A percentile compares a stretch with the other conserved stretches of the same genome.
Conservation (phyloP, 2,329 filamentous ascomycete genomes). For the Fusarium papillatum region DNA sequence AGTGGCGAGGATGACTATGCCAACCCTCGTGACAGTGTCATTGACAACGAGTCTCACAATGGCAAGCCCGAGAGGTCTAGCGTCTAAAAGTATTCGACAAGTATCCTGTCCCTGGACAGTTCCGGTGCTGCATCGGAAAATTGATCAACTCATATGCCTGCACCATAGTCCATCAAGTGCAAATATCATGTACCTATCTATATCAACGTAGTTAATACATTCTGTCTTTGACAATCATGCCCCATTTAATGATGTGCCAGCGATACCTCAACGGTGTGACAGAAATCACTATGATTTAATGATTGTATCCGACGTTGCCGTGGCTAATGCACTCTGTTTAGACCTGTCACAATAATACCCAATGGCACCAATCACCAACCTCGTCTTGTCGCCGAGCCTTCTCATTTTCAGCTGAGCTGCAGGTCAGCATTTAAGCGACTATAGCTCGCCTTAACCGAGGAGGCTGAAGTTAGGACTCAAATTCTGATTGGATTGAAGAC, state of each 20-base stretch:
- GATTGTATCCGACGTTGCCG: no score
- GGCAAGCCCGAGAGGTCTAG: slow-evolving; percentile 32
- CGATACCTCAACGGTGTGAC: no score
- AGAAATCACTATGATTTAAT: not conserved
- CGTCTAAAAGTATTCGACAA: slow-evolving; percentile 24
- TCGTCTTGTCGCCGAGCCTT: no score
- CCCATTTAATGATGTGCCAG: not conserved
- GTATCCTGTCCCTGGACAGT: not conserved
- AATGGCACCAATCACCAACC: no score
- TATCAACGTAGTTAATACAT: not conserved
- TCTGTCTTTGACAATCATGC: not conserved
- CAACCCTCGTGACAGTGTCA: not conserved
- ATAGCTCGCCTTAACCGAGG: no score
- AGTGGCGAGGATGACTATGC: slow-evolving; percentile 52
- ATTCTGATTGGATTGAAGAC: no score
- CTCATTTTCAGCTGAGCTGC: no score
- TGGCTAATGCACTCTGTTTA: no score
- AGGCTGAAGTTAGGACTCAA: no score
- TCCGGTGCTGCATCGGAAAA: not conserved
- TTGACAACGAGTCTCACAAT: slow-evolving; percentile 26
- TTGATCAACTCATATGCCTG: not conserved
- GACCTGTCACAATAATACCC: no score
- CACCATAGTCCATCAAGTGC: not conserved
- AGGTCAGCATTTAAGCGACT: no score
- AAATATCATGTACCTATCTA: not conserved